Base-by-base conservation (phyloP, 1,139 yeast species). In the Magnusiomyces ingens region DNA sequence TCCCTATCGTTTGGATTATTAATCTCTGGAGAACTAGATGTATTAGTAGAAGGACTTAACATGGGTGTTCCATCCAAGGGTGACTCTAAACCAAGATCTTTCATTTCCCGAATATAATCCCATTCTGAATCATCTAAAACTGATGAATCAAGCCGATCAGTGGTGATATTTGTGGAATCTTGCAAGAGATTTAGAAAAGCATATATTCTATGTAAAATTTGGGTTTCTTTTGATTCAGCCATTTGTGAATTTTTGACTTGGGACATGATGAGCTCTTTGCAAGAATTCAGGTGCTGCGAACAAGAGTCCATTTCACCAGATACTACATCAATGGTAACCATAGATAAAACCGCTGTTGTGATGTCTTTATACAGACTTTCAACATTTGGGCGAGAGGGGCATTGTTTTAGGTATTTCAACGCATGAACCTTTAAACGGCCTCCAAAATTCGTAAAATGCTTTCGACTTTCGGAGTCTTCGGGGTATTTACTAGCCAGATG, bases 301-400 rank as follows among this genome's bases (percentile, higher is more conserved):
- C 95, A 87, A 60, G 87, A 95, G 57, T 85, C 84, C 94, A 86
- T 87, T 1, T 94, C 84, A 1, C 96, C 96, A 87, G 95, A 85
- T 8, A 87, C 93, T 54, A 87, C 83, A 70, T 89, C 96, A 53
- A 89, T 88, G 21, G 91, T 82, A 50, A 84, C 87, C 95, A 89
- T 87, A 1, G 94, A 83, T 70, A 89, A 75, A 19, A 88, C 84
- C 0, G 95, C 94, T 51, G 90, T 85, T 40, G 89, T 70, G 4
- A 88, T 87, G 65, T 89, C 96, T 65, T 89, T 88, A 67, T 88
- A 88, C 65, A 85, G 84, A 11, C 46, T 37, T 10, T 49, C 50
- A 19, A 48, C 32, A 12, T 49, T 40, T 11, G 55, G 47, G n/a
- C 45, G 49, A 4, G 51, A 38, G 61, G 86, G 75, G 62, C 94